phyloP scores from a whole-genome alignment of 2,329 filamentous ascomycete genomes.

The Nakataea oryzae region DNA sequence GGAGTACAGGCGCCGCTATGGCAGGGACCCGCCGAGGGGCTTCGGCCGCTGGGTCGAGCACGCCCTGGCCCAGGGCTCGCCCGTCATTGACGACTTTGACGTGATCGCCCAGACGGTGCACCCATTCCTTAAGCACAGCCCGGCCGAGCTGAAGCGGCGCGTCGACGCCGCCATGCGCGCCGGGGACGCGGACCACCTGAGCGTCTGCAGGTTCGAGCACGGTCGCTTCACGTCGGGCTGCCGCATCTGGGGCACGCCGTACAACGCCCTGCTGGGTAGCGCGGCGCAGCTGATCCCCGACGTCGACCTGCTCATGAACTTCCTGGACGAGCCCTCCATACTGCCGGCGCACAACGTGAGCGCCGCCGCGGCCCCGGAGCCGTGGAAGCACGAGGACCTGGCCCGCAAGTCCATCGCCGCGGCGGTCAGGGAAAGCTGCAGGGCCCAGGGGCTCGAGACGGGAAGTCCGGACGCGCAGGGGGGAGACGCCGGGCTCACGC shows the following conservation, averaged over 20 bases:
- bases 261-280: not conserved
- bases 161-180: not conserved
- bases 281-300: not conserved
- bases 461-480: not conserved
- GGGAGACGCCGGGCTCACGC: not conserved
- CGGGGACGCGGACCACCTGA: not conserved
- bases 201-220: not conserved
- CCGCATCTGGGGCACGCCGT: not conserved
- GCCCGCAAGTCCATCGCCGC: not conserved
- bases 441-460: not conserved
- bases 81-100: constrained; percentile 1
- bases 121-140: not conserved
- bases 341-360: constrained; percentile 5
- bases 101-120: not conserved
- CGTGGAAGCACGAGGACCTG: not conserved
- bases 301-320: not conserved
- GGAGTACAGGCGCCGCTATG: constrained; percentile 34
- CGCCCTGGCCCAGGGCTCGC: not conserved
- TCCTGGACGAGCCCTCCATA: not conserved
- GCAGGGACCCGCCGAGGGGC: constrained; percentile 29
- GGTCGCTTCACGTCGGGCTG: not conserved
- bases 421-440: not conserved
- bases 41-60: constrained; percentile 29
- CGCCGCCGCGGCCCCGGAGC: too few species aligned
- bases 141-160: not conserved